Base-by-base conservation (phyloP, 2,329 filamentous ascomycete species). In the Cryphonectria radicalis region DNA sequence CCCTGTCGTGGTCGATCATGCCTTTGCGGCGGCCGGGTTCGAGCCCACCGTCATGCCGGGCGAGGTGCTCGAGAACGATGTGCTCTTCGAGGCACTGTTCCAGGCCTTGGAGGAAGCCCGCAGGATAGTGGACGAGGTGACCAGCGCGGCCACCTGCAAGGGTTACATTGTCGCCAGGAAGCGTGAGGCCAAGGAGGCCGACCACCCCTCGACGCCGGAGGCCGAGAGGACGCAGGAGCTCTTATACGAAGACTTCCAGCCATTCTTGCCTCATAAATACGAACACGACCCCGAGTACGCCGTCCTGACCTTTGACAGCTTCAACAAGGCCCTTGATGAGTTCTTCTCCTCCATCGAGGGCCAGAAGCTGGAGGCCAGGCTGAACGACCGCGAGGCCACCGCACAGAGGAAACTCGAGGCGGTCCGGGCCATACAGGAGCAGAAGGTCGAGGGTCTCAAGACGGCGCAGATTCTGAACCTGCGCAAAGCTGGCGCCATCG, bases 261-360 rank as follows among this genome's bases (percentile, higher is more conserved):
- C 96, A 0, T 98, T 98, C 80, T 84, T 92, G 55, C 96, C 96
- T 0, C 84, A 87, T 32, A 95, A 98, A 75, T 92, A 97, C 73
- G 89, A 91, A 73, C 85, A 88, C 8, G 90, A 94, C 70, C 83
- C 89, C 0, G 82, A 85, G 0, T 88, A 91, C 35, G 87, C 89
- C 3, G 89, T 97, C 22, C 78, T 98, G 17, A 89, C 93, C 68
- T 94, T 95, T 75, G 88, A 93, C 8, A 92, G 91, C 13, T 98
- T 97, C 84, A 98, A 98, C 80, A 92, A 92, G 78, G 96, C 94
- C 0, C 94, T 97, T 0, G 96, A 99, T 78, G 93, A 97, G 75
- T 99, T 98, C 83, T 98, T 97, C 80, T 98, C 96, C 0, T 98
- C 95, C 0, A 89, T 98, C 37, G 96, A 99, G 81, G 94, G 95